Evolutionary conservation across 2,329 filamentous ascomycete species (phyloP).

Genomic region (Ophiocordyceps polyrhachis-furcata): DNA sequence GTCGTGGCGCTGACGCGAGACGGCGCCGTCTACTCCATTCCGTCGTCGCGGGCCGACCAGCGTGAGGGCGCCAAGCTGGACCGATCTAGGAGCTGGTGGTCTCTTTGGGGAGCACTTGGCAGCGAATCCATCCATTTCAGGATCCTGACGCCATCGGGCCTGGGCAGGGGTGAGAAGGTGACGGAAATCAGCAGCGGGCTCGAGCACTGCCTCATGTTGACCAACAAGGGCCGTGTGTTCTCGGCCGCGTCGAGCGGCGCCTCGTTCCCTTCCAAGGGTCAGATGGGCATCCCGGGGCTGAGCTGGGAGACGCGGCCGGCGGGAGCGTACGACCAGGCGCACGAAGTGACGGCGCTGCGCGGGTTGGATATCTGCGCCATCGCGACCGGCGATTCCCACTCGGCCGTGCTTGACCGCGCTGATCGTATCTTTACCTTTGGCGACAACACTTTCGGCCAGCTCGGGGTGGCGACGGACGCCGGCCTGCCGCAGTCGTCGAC

Average conservation of each 20-base stretch:
- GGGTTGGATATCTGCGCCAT: conserved; percentile 56
- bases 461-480: conserved; percentile 57
- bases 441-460: conserved; percentile 79
- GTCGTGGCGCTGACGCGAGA: conserved; percentile 59
- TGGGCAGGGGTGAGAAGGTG: conserved; percentile 54
- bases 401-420: conserved; percentile 54
- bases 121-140: conserved; percentile 46
- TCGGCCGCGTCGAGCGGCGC: conserved; percentile 67
- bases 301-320: conserved; percentile 60
- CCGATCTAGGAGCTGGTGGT: conserved; percentile 45
- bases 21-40: conserved; percentile 71
- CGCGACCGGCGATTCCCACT: conserved; percentile 75
- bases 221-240: conserved; percentile 70
- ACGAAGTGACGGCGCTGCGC: conserved; percentile 56
- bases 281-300: conserved; percentile 72
- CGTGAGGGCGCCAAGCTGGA: conserved; percentile 38
- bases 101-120: conserved; percentile 40
- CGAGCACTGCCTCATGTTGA: conserved; percentile 75
- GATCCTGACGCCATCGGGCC: conserved; percentile 42
- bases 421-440: conserved; percentile 76
- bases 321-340: conserved; percentile 63
- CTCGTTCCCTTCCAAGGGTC: conserved; percentile 63
- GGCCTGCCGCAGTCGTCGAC: conserved; percentile 45
- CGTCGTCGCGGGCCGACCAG: conserved; percentile 58
- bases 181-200: conserved; percentile 57